Base-by-base conservation (phyloP, 805 yeast species). In the Lipomyces mesembrius region DNA sequence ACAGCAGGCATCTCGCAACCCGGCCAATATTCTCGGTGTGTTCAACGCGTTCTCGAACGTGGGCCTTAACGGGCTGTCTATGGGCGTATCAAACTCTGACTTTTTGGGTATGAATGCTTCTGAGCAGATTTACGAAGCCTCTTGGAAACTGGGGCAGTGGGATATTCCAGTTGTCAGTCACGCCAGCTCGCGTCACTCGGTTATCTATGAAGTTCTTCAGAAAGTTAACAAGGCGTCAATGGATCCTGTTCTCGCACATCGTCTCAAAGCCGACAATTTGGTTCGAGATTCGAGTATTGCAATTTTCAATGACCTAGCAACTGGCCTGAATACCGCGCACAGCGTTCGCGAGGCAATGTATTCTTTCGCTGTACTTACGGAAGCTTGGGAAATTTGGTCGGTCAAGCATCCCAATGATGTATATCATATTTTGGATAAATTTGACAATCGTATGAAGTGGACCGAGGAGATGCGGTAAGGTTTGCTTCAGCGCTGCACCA, bases 61-160 rank as follows among this genome's bases (percentile, higher is more conserved):
- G 70, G 93, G 95, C 0, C 76, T 88, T 64, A 78, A 79, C 66
- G 91, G 92, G 0, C 71, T 88, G 1, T 83, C 93, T 0, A 81
- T 59, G 62, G 79, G 43, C 69, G 85, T n/a, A 76, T 83, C 60
- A 20, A 64, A 59, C 32, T 29, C 61, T 17, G 39, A 32, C 2
- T 35, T 32, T 7, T 12, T 54, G 27, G 60, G 64, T 6, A 71
- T 72, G 11, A 75, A 73, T 27, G 75, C 14, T 14, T 17, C 51
- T 3, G 72, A 67, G 17, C 52, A 76, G 29, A 65, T 77, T 0
- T 89, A 83, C 74, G 86, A 84, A 65, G 87, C 92, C 85, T 84
- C 87, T 0, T 88, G 97, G 92, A 89, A 89, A 73, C 77, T 93
- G 53, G 84, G 83, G 55, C 84, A 85, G 60, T 93, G 98, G 98